phyloP scores from a whole-genome alignment of 495 filamentous ascomycete genomes.

The Achaetomiella virescens region DNA sequence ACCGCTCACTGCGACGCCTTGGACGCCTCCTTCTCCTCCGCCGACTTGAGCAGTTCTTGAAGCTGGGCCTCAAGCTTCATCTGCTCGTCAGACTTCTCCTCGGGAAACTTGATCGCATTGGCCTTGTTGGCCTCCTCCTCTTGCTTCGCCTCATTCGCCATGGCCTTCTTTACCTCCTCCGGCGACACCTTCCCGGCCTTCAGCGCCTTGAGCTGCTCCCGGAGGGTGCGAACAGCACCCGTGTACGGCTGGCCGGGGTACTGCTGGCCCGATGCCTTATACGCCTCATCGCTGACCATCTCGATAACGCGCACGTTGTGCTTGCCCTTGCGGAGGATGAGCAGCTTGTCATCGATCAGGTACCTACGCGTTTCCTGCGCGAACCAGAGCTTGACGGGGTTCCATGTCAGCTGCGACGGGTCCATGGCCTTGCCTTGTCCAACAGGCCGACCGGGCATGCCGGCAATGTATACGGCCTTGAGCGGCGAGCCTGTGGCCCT shows the following conservation, averaged over 20 bases:
- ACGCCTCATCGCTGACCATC: conserved; percentile 68
- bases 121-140: conserved; percentile 40
- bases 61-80: conserved; percentile 16
- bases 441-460: conserved; percentile 40
- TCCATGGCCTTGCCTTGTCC: conserved; percentile 37
- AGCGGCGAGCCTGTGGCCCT: conserved; percentile 58
- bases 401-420: conserved; percentile 53
- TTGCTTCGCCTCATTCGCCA: conserved; percentile 14
- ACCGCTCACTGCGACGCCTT: neutral
- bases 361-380: conserved; percentile 53
- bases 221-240: conserved; percentile 31
- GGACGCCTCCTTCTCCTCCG: neutral
- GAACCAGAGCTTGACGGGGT: conserved; percentile 53
- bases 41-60: conserved; percentile 12
- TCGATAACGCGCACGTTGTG: conserved; percentile 70
- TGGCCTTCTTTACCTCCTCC: conserved; percentile 9
- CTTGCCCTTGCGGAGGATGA: conserved; percentile 73
- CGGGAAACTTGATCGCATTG: conserved; percentile 16
- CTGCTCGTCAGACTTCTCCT: conserved; percentile 14
- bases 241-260: conserved; percentile 42
- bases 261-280: conserved; percentile 32
- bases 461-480: conserved; percentile 61
- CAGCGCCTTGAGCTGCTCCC: conserved; percentile 19
- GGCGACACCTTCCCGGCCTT: conserved; percentile 10
- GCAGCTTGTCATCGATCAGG: conserved; percentile 54